Percentiles rank a stretch among this genome's conserved stretches.
These are phyloP conservation scores for Speleostelium caveatum DNA, from an alignment of 78 protist species.

Conservation along the genomic window DNA sequence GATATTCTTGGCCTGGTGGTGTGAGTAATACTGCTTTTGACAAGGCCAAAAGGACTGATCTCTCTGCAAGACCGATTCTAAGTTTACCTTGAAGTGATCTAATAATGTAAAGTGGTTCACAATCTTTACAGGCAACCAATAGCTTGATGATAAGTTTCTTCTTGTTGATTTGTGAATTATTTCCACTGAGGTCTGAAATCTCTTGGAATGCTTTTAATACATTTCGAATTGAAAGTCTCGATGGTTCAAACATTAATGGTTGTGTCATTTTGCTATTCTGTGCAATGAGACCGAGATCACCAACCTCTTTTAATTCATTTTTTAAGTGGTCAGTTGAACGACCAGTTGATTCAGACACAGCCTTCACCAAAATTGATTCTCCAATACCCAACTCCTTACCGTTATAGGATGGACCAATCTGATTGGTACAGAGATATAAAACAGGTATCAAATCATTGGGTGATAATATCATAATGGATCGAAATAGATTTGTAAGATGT, in stretches of 20 bases:
- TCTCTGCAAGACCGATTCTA: conserved; percentile 96
- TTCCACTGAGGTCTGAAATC: conserved; percentile 81
- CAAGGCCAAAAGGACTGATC: conserved; percentile 94
- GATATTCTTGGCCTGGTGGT: conserved; percentile 20
- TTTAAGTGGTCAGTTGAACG: conserved; percentile 55
- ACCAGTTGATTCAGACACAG: conserved; percentile 91
- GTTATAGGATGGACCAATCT: conserved; percentile 90
- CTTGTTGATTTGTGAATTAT: conserved; percentile 65
- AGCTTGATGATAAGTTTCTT: conserved; percentile 78
- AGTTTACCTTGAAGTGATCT: conserved; percentile 91
- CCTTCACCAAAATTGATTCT: conserved; percentile 86
- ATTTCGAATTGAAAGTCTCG: conserved; percentile 76
- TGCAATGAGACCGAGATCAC: conserved; percentile 96
- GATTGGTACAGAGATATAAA: conserved; percentile 84
- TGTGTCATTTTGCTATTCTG: conserved; percentile 30
- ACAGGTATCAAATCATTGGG: conserved; percentile 72
- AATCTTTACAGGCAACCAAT: conserved; percentile 82
- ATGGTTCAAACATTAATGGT: conserved; percentile 47
- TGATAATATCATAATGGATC: conserved; percentile 58
- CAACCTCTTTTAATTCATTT: conserved; percentile 64
- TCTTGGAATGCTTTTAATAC: conserved; percentile 58
- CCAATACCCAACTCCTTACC: conserved; percentile 98
- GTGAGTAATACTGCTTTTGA: conserved; percentile 89
- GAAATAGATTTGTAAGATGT: conserved; percentile 68
- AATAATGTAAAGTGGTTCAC: conserved; percentile 85